Evolutionary conservation across 108 stramenopile species (phyloP).

Genomic region (Bacterosira constricta): DNA sequence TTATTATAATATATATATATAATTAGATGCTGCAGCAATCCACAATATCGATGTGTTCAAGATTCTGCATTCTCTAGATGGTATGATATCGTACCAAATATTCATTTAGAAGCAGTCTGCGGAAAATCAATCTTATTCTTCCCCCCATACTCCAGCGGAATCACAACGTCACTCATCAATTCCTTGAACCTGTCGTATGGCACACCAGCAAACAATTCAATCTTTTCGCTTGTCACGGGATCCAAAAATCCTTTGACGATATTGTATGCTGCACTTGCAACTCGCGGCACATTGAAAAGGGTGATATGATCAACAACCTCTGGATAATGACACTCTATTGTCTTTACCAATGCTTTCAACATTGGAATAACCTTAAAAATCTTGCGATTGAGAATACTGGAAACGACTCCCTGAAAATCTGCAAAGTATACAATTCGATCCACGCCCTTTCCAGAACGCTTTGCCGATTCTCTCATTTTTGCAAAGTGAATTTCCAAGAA

Average conservation of each 20-base stretch:
- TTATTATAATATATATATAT: too few species aligned
- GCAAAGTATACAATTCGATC: constrained; percentile 24
- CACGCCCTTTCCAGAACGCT: background rate
- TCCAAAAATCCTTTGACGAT: constrained; percentile 15
- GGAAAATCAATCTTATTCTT: constrained; percentile 23
- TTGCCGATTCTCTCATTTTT: constrained; percentile 18
- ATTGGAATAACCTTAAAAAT: constrained; percentile 17
- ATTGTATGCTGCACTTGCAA: constrained; percentile 16
- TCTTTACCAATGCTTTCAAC: constrained; percentile 1
- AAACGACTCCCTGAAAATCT: constrained; percentile 14
- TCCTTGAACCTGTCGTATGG: constrained; percentile 20
- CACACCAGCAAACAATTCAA: constrained; percentile 17
- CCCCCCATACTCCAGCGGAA: constrained; percentile 25
- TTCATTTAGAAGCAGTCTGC: too few species aligned
- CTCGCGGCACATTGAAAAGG: constrained; percentile 22
- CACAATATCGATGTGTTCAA: too few species aligned
- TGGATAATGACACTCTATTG: constrained; percentile 23
- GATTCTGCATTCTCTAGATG: too few species aligned
- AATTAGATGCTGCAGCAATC: too few species aligned
- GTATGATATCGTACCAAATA: too few species aligned
- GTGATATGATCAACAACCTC: constrained; percentile 28
- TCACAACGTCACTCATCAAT: constrained; percentile 14
- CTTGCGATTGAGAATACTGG: constrained; percentile 17
- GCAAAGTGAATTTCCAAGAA: constrained; percentile 25
- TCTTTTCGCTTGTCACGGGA: constrained; percentile 28